Conservation (phyloP, 768 basidiomycete genomes). For the Collybiopsis luxurians region DNA sequence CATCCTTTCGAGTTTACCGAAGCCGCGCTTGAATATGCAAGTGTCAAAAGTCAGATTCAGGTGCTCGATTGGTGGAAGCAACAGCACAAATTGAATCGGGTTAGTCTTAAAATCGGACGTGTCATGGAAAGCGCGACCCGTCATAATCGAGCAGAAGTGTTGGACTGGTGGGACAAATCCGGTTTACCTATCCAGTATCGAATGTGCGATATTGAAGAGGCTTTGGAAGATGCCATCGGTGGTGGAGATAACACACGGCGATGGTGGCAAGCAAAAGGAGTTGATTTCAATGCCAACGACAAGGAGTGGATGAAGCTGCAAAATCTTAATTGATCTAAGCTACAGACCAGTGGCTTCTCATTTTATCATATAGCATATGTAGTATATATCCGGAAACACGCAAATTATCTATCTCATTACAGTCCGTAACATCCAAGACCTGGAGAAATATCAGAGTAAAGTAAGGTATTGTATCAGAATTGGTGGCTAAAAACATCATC, state of each 20-base stretch:
- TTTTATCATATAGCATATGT: constrained; percentile 74
- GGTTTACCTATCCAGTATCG: constrained; percentile 81
- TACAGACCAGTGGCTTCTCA: background rate
- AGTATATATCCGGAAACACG: constrained; percentile 88
- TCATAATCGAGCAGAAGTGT: constrained; percentile 75
- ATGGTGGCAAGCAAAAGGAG: constrained; percentile 83
- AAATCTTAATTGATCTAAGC: constrained; percentile 52
- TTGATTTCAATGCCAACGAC: constrained; percentile 81
- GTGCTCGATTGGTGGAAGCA: constrained; percentile 85
- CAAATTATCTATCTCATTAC: constrained; percentile 66
- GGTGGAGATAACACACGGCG: constrained; percentile 70
- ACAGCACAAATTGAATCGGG: constrained; percentile 42
- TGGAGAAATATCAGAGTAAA: no score
- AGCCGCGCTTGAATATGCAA: constrained; percentile 75
- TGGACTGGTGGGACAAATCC: constrained; percentile 87
- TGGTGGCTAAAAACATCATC: constrained; percentile 65
- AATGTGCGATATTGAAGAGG: constrained; percentile 91
- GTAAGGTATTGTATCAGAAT: constrained; percentile 38
- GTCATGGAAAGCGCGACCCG: constrained; percentile 86
- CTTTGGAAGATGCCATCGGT: constrained; percentile 81
- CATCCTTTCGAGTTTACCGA: constrained; percentile 74
- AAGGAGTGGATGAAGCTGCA: constrained; percentile 89
- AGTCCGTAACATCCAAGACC: no score
- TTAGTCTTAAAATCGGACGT: constrained; percentile 78
- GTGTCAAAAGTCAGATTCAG: constrained; percentile 70